A percentile compares a stretch with the other conserved stretches of the same genome.
phyloP scores from a whole-genome alignment of 768 basidiomycete genomes.

The Hygrocybe coccinea region DNA sequence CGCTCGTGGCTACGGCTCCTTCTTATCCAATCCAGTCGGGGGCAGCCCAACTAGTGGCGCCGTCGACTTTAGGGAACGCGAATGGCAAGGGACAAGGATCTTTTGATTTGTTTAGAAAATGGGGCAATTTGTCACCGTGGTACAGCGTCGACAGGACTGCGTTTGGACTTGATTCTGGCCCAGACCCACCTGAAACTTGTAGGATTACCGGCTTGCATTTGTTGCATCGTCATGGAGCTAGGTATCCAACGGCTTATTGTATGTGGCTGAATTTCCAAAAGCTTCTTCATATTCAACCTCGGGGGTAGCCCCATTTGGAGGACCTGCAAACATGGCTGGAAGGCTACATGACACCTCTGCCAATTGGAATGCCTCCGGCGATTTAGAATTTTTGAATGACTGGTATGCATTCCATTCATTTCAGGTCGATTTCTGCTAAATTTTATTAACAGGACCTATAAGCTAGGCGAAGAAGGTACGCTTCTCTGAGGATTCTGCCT shows the following conservation, averaged over 20 bases:
- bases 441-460: constrained; percentile 62
- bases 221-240: constrained; percentile 78
- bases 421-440: constrained; percentile 1
- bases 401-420: constrained; percentile 49
- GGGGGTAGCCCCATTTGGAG: constrained; percentile 53
- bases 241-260: constrained; percentile 65
- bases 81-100: constrained; percentile 26
- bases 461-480: constrained; percentile 80
- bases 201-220: constrained; percentile 70
- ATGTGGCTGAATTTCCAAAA: constrained; percentile 21
- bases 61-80: constrained; percentile 30
- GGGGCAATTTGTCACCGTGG: constrained; percentile 88
- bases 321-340: constrained; percentile 52
- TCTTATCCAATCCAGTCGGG: constrained; percentile 75
- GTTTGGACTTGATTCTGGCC: constrained; percentile 70
- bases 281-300: constrained; percentile 1
- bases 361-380: constrained; percentile 60
- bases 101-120: constrained; percentile 69
- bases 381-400: constrained; percentile 70
- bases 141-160: constrained; percentile 60
- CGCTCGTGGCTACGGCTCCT: constrained; percentile 66
- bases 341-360: constrained; percentile 51
- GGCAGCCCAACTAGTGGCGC: constrained; percentile 58
- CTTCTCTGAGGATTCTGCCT: not conserved
- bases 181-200: constrained; percentile 67